Conservation (phyloP, 2,329 filamentous ascomycete genomes). For the Shiraia sp. region DNA sequence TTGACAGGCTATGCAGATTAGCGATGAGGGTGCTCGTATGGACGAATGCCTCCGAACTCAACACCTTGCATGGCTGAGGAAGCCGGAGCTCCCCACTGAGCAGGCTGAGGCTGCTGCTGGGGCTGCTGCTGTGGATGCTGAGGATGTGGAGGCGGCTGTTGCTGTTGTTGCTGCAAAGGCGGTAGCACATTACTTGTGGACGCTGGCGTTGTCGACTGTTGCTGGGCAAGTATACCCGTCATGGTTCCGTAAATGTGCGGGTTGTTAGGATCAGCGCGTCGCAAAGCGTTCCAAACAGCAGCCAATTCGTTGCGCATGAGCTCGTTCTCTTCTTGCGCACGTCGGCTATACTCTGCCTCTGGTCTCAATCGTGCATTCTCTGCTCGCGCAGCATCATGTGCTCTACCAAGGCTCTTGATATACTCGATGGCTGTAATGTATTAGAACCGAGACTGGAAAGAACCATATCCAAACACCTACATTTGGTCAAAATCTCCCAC, state of each 20-base stretch:
- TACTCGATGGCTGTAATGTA: conserved; percentile 52
- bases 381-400: conserved; percentile 43
- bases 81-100: conserved; percentile 38
- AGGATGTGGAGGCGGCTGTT: conserved; percentile 28
- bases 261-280: conserved; percentile 50
- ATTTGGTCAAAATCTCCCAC: conserved; percentile 86
- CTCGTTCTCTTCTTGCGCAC: conserved; percentile 53
- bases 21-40: conserved; percentile 43
- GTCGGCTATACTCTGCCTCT: conserved; percentile 49
- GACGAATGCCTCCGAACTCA: conserved; percentile 48
- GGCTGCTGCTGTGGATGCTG: too few species aligned
- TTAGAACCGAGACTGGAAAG: conserved; percentile 9
- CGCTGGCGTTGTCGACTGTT: conserved; percentile 36
- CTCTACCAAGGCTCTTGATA: conserved; percentile 47
- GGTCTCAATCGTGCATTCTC: conserved; percentile 49
- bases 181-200: conserved; percentile 39
- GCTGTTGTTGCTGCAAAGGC: conserved; percentile 44
- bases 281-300: conserved; percentile 52
- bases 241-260: conserved; percentile 54
- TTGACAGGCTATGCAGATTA: too few species aligned
- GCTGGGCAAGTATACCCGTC: conserved; percentile 49
- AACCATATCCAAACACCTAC: conserved; percentile 53
- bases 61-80: conserved; percentile 55
- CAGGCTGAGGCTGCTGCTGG: conserved; percentile 37
- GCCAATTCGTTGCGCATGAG: conserved; percentile 52